Base-by-base conservation (phyloP, 164 flowering plant genomes). In the Magnolia changhungtana region DNA sequence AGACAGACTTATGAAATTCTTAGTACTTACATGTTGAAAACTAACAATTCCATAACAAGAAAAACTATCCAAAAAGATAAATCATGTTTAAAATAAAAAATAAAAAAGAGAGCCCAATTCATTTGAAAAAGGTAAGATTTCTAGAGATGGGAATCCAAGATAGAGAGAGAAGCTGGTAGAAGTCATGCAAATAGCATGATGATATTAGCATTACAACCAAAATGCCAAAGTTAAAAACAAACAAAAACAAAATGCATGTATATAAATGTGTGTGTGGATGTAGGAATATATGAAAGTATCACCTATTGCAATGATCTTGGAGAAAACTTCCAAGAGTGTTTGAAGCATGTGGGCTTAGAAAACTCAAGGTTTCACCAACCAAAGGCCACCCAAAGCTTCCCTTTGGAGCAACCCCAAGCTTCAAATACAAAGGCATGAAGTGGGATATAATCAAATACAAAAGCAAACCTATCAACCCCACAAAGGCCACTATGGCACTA, bases 371-470 rank as follows among this genome's bases (percentile, higher is more conserved):
- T 68, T 94, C 93, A 19, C 98, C 98, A 2, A 84, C 2, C 4
- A 91, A 74, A 49, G 96, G 97, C 90, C 87, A 91, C 11, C 96
- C 95, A 90, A 89, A 85, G 86, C 75, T 87, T 0, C 98, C 98
- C 63, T 69, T 83, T 20, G 90, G 91, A 68, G 82, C 75, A 78
- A 71, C 78, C 68, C 72, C 75, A 72, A 61, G 69, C 45, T 81
- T 79, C 68, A 81, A 80, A 49, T 87, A 71, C 83, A 87, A 83
- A 21, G 91, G 90, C 69, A 82, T 66, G 78, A 79, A 87, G 78
- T 88, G 90, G 80, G 81, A 81, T 72, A 86, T 75, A 66, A 84
- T 74, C 75, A 84, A 37, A 70, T 82, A 81, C 71, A 84, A 63
- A 24, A 84, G 63, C 45, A 76, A 70, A 5, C 75, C 83, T 72